Base-by-base conservation (phyloP, 2,329 filamentous ascomycete genomes). In the Thermoascus crustaceus region DNA sequence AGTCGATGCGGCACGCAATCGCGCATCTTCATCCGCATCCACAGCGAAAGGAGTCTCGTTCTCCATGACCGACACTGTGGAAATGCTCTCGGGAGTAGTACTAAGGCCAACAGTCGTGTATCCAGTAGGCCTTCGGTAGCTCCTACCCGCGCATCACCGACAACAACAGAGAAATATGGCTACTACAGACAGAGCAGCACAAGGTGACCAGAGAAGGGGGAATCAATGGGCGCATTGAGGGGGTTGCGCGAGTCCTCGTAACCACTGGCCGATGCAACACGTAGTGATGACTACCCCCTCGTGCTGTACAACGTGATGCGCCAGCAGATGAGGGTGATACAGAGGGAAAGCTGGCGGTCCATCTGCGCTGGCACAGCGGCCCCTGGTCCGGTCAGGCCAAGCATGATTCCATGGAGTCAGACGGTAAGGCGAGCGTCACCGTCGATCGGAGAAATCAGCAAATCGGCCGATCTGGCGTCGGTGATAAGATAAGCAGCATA, bases 11-110 rank as follows among this genome's bases (percentile, higher is more conserved):
- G 41, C 37, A 25, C 34, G 42, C 25, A 53, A 39, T 24, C 47
- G 49, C n/a, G 49, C 47, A 32, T 61, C 53, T 31, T 57, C 44
- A 35, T 60, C 54, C 7, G 49, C 44, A 30, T 58, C 57, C 30
- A 52, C 47, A 8, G 48, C 49, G 25, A 60, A 52, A 4, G 51
- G 44, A 33, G 54, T 46, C 41, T 62, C 57, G 27, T 52, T 54
- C 42, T 58, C 54, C 53, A 61, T 60, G 27, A 24, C 44, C 9
- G 32, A 36, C 16, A 31, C 23, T 18, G 20, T 4, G 14, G 16
- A 3, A 4, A 18, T 34, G 10, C 13, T 34, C 10, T n/a, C n/a
- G n/a, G n/a, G n/a, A n/a, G n/a, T n/a, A n/a, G n/a, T n/a, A n/a
- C n/a, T n/a, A n/a, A 16, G 26, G 26, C 14, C 14, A 29, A 8